phyloP scores from a whole-genome alignment of 2,329 filamentous ascomycete genomes.

The Penicillium paneum region DNA sequence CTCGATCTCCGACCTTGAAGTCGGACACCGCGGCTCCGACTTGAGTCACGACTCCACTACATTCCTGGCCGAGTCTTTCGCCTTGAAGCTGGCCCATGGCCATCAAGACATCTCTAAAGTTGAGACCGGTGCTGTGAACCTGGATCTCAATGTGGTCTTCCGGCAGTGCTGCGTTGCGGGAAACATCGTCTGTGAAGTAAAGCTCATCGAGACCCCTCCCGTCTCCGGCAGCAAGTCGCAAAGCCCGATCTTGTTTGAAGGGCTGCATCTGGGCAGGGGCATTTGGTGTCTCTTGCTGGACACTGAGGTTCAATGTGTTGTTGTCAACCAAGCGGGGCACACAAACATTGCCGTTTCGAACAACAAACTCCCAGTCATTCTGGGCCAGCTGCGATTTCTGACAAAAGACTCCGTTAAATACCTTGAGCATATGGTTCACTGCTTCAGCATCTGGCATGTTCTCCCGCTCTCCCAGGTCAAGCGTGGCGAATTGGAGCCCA shows the following conservation, averaged over 20 bases:
- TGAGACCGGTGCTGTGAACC: constrained; percentile 21
- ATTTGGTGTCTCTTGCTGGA: constrained; percentile 21
- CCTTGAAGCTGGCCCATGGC: constrained; percentile 34
- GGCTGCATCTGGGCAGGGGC: constrained; percentile 21
- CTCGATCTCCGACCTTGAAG: constrained; percentile 41
- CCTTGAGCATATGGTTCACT: constrained; percentile 18
- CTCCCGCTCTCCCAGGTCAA: constrained; percentile 21
- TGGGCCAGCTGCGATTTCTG: constrained; percentile 16
- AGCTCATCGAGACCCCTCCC: constrained; percentile 23
- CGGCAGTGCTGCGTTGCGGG: constrained; percentile 7
- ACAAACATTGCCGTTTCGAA: constrained; percentile 20
- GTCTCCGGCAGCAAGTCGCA: constrained; percentile 20
- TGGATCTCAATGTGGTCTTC: constrained; percentile 24
- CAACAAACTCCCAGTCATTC: constrained; percentile 22
- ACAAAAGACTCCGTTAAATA: constrained; percentile 18
- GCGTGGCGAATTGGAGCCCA: constrained; percentile 20
- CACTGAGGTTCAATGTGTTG: constrained; percentile 18
- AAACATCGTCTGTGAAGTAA: constrained; percentile 27
- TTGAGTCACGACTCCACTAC: constrained; percentile 33
- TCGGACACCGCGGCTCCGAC: constrained; percentile 28
- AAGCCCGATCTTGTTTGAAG: constrained; percentile 24
- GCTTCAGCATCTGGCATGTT: constrained; percentile 16
- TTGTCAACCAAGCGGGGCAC: constrained; percentile 23
- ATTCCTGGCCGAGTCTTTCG: constrained; percentile 41
- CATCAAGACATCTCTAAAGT: constrained; percentile 46